Conservation (phyloP, 1,284 basidiomycete species). For the Leccinum fuscescens region DNA sequence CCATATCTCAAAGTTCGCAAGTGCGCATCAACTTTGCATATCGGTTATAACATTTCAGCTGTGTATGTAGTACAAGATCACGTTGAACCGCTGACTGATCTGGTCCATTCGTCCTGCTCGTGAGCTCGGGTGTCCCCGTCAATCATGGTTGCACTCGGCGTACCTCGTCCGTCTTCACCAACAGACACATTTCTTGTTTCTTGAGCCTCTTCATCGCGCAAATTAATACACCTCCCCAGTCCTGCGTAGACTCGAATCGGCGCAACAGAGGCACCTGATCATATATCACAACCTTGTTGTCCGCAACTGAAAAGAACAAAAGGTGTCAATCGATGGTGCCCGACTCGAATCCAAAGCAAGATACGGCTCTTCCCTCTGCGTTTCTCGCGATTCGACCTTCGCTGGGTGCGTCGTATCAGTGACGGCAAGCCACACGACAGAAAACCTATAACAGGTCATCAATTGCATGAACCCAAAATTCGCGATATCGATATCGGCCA, state of each 20-base stretch:
- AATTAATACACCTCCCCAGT: conserved; percentile 42
- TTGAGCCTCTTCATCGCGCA: conserved; percentile 45
- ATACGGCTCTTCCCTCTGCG: no score
- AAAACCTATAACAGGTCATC: conserved; percentile 41
- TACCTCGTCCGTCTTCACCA: conserved; percentile 32
- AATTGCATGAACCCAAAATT: background rate
- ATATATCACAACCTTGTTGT: conserved; percentile 56
- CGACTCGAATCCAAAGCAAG: background rate
- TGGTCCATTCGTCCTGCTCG: conserved; percentile 23
- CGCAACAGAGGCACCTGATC: conserved; percentile 55
- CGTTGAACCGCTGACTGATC: conserved; percentile 62
- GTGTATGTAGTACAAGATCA: conserved; percentile 39
- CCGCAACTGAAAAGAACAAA: conserved; percentile 39
- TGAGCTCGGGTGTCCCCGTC: background rate
- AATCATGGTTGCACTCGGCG: background rate
- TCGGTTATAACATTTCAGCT: conserved; percentile 1
- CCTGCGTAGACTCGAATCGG: conserved; percentile 33
- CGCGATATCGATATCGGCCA: background rate
- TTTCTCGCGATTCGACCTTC: no score
- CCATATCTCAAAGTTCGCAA: background rate
- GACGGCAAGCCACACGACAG: conserved; percentile 58
- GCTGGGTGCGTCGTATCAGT: no score
- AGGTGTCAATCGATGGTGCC: background rate
- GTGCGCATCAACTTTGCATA: background rate
- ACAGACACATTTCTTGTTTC: conserved; percentile 55